phyloP scores from a whole-genome alignment of 805 yeast species.

The Clavispora fructus region DNA sequence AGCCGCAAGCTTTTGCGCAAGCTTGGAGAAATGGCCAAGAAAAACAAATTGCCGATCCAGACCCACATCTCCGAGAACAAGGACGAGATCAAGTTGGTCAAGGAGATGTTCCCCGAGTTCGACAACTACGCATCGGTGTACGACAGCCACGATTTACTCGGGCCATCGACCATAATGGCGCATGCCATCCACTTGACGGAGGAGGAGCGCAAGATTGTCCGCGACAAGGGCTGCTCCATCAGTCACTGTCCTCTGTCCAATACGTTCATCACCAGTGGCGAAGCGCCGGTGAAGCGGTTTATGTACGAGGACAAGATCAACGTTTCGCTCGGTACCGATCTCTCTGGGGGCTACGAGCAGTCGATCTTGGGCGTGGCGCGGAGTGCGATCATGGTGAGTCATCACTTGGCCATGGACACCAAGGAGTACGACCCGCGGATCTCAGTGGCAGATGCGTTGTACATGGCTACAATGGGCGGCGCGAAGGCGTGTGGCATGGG shows the following conservation, averaged over 20 bases:
- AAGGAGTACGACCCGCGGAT: constrained; percentile 4
- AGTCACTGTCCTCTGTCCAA: constrained; percentile 94
- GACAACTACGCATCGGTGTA: constrained; percentile 73
- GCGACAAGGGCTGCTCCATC: constrained; percentile 57
- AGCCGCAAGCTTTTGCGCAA: constrained; percentile 53
- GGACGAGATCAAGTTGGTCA: constrained; percentile 71
- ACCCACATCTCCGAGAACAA: constrained; percentile 87
- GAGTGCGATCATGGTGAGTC: constrained; percentile 34
- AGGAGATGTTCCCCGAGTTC: constrained; percentile 65
- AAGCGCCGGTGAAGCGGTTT: constrained; percentile 61
- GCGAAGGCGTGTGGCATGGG: constrained; percentile 67
- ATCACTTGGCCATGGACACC: constrained; percentile 31
- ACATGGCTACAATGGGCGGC: constrained; percentile 85
- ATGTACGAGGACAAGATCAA: constrained; percentile 60
- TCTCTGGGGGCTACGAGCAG: constrained; percentile 39
- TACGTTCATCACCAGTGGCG: constrained; percentile 84
- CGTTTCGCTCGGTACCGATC: constrained; percentile 59
- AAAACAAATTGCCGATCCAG: constrained; percentile 62
- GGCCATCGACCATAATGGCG: constrained; percentile 70
- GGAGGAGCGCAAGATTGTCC: constrained; percentile 57
- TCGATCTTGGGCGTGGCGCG: constrained; percentile 32
- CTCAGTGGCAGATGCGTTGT: constrained; percentile 56
- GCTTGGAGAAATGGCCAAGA: constrained; percentile 54
- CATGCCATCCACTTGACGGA: constrained; percentile 78
- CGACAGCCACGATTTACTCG: constrained; percentile 54